A percentile compares a stretch with the other conserved stretches of the same genome.
Conservation (phyloP, 176 grass and related monocot genomes). For the Avena atlantica region DNA sequence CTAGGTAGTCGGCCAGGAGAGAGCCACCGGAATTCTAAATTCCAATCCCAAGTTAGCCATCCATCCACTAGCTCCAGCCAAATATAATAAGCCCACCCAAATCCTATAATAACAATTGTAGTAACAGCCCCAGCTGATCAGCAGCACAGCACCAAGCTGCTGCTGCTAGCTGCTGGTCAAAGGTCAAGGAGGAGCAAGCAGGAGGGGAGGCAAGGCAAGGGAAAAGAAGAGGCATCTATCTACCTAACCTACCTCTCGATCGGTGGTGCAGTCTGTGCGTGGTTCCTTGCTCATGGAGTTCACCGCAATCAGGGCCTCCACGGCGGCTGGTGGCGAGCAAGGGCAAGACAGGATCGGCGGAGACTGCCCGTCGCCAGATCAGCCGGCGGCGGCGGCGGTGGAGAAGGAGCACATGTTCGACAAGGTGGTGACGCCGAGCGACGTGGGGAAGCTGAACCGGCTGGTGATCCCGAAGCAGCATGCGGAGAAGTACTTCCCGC, state of each 20-base stretch:
- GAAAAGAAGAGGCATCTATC: slow-evolving; percentile 5
- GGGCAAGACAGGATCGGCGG: slow-evolving; percentile 14
- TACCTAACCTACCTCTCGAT: slow-evolving; percentile 31
- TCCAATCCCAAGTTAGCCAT: slow-evolving; percentile 17
- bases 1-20: background rate
- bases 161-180: slow-evolving; percentile 37
- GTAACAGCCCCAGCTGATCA: background rate
- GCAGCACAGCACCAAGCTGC: background rate
- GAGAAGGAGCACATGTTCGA: slow-evolving; percentile 99
- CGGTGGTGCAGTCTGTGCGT: background rate
- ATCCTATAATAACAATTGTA: slow-evolving; percentile 44
- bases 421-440: slow-evolving; percentile 98
- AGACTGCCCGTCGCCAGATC: background rate
- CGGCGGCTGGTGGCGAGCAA: background rate
- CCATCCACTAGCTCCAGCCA: slow-evolving; percentile 10
- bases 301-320: slow-evolving; percentile 39
- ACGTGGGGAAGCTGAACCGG: slow-evolving; percentile 98
- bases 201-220: background rate
- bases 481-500: slow-evolving; percentile 96
- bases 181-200: slow-evolving; percentile 23
- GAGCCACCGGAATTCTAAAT: slow-evolving; percentile 47
- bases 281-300: slow-evolving; percentile 36
- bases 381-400: slow-evolving; percentile 4
- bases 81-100: slow-evolving; percentile 41
- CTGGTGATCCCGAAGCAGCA: slow-evolving; percentile 99